Evolutionary conservation across 441 rosid species (phyloP).

Genomic region (Raphanus hybrid): DNA sequence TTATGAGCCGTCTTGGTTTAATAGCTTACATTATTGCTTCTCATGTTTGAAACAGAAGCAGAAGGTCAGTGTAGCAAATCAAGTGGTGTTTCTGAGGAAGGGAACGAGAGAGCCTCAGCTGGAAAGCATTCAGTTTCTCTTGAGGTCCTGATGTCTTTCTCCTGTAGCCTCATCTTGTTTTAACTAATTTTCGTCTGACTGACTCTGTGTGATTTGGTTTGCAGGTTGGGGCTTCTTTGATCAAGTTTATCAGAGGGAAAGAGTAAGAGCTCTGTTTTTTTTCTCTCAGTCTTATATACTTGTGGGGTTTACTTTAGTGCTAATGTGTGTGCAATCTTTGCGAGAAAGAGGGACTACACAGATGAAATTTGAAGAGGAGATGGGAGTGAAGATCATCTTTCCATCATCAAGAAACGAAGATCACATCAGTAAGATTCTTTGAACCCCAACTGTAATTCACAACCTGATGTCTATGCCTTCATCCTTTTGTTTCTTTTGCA

Average conservation of each 20-base stretch:
- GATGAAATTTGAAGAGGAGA: constrained; percentile 73
- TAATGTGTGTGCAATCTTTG: constrained; percentile 31
- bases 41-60: constrained; percentile 39
- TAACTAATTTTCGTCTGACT: constrained; percentile 1
- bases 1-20: no score
- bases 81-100: constrained; percentile 32
- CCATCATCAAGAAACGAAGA: constrained; percentile 74
- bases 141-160: constrained; percentile 49
- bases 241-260: constrained; percentile 76
- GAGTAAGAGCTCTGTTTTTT: constrained; percentile 54
- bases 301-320: constrained; percentile 23
- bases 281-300: constrained; percentile 11
- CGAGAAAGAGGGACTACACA: constrained; percentile 64
- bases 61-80: constrained; percentile 43
- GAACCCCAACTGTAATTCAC: no score
- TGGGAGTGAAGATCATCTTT: constrained; percentile 71
- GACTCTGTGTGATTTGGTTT: constrained; percentile 12
- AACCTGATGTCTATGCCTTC: constrained; percentile 9
- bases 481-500: constrained; percentile 38
- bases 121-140: constrained; percentile 62
- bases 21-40: constrained; percentile 8
- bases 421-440: constrained; percentile 50
- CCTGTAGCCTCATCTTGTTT: constrained; percentile 10
- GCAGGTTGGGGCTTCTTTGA: constrained; percentile 83
- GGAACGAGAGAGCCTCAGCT: constrained; percentile 3